Evolutionary conservation across 768 basidiomycete genomes (phyloP).

Genomic region (Suillus plorans): DNA sequence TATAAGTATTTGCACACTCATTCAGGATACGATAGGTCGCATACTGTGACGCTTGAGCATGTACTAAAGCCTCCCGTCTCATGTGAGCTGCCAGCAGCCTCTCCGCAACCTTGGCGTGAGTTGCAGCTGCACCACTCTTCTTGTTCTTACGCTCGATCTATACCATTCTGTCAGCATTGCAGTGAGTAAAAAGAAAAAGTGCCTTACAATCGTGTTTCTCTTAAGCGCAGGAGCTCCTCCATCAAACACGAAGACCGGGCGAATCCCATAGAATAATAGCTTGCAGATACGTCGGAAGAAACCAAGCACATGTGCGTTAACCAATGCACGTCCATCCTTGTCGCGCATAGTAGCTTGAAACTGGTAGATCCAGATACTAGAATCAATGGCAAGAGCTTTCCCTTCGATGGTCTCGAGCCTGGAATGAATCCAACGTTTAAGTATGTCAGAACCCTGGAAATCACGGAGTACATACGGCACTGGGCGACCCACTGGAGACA

Average conservation of each 20-base stretch:
- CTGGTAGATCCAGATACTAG: conserved; percentile 99
- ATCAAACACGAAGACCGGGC: conserved; percentile 98
- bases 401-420: conserved; percentile 95
- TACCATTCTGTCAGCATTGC: conserved; percentile 7
- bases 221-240: conserved; percentile 94
- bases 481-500: conserved; percentile 92
- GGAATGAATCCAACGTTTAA: conserved; percentile 8
- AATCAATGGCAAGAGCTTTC: conserved; percentile 96
- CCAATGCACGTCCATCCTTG: conserved; percentile 86
- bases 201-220: conserved; percentile 78
- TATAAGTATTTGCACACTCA: conserved; percentile 1
- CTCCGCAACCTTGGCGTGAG: conserved; percentile 86
- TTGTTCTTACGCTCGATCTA: conserved; percentile 87
- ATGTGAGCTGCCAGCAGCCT: conserved; percentile 91
- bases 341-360: conserved; percentile 99
- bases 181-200: not conserved
- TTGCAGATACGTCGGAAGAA: conserved; percentile 90
- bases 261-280: conserved; percentile 94
- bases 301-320: conserved; percentile 93
- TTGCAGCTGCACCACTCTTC: conserved; percentile 87
- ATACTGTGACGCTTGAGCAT: conserved; percentile 46
- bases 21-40: conserved; percentile 17
- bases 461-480: conserved; percentile 62
- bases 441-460: not conserved
- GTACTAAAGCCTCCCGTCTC: conserved; percentile 82